These are phyloP conservation scores for Colletotrichum tabaci DNA, from an alignment of 2,329 filamentous ascomycete species.

Conservation along the genomic window DNA sequence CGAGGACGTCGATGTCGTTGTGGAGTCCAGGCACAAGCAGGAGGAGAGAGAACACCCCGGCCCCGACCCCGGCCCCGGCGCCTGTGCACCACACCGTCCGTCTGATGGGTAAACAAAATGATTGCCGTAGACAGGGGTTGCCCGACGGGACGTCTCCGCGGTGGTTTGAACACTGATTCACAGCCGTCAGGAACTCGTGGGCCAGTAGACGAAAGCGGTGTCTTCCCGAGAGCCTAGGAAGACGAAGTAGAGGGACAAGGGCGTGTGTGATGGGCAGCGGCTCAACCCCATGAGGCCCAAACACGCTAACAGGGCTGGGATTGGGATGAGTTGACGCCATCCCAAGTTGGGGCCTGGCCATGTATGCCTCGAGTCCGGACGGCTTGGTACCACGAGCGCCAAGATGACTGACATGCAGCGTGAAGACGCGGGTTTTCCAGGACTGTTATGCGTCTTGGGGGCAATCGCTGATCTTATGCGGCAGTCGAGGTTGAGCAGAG, in stretches of 20 bases:
- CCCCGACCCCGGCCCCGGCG: conserved; percentile 22
- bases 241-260: too few relatives aligned
- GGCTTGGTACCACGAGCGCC: conserved; percentile 5
- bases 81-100: conserved; percentile 15
- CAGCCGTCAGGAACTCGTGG: conserved; percentile 25
- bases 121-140: conserved; percentile 16
- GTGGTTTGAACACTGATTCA: conserved; percentile 32
- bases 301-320: conserved; percentile 22
- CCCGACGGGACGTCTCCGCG: conserved; percentile 24
- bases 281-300: conserved; percentile 34
- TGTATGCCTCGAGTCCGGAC: not conserved
- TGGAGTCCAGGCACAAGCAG: conserved; percentile 18
- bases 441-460: not conserved
- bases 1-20: not conserved
- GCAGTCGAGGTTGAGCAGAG: not conserved
- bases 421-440: not conserved
- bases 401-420: conserved; percentile 1
- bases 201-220: conserved; percentile 4
- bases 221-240: not conserved
- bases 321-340: conserved; percentile 36
- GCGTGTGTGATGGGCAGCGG: conserved; percentile 9
- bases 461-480: not conserved
- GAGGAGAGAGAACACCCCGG: not conserved
- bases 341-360: conserved; percentile 16
- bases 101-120: conserved; percentile 31